phyloP scores from a whole-genome alignment of 306 rosid genomes.

The Fragaria iinumae region DNA sequence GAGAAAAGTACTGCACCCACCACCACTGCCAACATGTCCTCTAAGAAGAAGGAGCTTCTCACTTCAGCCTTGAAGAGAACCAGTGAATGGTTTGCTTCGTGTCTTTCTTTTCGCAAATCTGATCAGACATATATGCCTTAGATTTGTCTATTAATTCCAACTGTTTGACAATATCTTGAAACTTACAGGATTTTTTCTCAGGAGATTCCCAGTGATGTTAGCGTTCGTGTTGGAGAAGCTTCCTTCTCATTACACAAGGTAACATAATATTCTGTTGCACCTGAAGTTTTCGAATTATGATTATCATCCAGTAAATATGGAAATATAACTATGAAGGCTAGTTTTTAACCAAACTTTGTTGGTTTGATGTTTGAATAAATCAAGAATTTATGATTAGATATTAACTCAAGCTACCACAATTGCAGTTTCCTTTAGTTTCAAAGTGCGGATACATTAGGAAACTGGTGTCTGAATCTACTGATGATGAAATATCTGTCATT shows the following conservation, averaged over 20 bases:
- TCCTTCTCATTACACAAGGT: conserved; percentile 93
- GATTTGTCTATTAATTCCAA: conserved; percentile 1
- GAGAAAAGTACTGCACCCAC: conserved; percentile 35
- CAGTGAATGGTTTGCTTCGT: conserved; percentile 78
- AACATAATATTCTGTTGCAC: conserved; percentile 14
- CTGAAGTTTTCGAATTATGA: conserved; percentile 12
- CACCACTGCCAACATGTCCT: conserved; percentile 51
- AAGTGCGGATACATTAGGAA: conserved; percentile 80
- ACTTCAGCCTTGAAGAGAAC: conserved; percentile 87
- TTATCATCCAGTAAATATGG: not conserved
- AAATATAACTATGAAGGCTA: not conserved
- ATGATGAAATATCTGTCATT: conserved; percentile 52
- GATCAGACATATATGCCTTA: not conserved
- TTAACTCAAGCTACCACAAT: conserved; percentile 12
- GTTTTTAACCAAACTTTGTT: not conserved
- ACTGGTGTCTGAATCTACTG: conserved; percentile 69
- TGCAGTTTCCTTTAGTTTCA: conserved; percentile 87
- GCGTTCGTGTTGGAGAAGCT: conserved; percentile 65
- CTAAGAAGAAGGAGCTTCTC: conserved; percentile 78
- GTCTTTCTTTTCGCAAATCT: conserved; percentile 9
- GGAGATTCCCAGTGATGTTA: conserved; percentile 93
- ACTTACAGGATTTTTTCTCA: conserved; percentile 87
- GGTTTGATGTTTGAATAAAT: not conserved
- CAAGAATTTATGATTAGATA: not conserved
- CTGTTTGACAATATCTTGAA: conserved; percentile 24